Conservation (phyloP, 371 early-diverging fungal genomes). For the Mucor piriformis region DNA sequence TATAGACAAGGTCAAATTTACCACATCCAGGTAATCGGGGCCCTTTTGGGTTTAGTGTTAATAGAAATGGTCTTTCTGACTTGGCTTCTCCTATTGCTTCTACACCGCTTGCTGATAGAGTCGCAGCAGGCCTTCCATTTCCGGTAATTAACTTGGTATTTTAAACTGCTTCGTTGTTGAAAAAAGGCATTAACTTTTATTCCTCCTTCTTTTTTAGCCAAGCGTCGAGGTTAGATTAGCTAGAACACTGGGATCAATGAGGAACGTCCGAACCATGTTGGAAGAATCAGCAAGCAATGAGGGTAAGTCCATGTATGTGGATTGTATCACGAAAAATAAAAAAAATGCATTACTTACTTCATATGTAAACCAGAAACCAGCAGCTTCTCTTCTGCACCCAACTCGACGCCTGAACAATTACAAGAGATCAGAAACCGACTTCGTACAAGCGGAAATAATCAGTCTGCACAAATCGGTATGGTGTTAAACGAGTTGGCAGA, state of each 20-base stretch:
- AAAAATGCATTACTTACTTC: neutral
- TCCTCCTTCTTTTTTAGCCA: too few relatives aligned
- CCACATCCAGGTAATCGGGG: neutral
- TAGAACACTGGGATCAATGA: conserved; percentile 46
- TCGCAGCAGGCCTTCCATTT: conserved; percentile 31
- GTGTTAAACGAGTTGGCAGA: conserved; percentile 48
- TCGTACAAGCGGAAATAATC: conserved; percentile 34
- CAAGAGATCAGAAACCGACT: conserved; percentile 45
- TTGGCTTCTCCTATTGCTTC: conserved; percentile 13
- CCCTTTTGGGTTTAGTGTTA: conserved; percentile 21
- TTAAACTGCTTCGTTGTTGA: neutral
- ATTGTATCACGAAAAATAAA: too few relatives aligned
- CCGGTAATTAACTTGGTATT: conserved; percentile 28
- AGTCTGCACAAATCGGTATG: conserved; percentile 46
- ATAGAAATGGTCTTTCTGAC: conserved; percentile 13
- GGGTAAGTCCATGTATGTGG: neutral
- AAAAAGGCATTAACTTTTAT: too few relatives aligned
- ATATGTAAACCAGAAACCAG: neutral
- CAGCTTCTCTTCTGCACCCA: conserved; percentile 7
- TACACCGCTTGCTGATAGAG: conserved; percentile 11
- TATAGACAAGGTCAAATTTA: neutral
- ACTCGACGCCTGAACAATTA: conserved; percentile 21
- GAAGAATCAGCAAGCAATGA: conserved; percentile 26
- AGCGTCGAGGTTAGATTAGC: conserved; percentile 50
- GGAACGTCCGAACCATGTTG: conserved; percentile 47